Base-by-base conservation (phyloP, 495 filamentous ascomycete species). In the Trichocladium uniseriatum region DNA sequence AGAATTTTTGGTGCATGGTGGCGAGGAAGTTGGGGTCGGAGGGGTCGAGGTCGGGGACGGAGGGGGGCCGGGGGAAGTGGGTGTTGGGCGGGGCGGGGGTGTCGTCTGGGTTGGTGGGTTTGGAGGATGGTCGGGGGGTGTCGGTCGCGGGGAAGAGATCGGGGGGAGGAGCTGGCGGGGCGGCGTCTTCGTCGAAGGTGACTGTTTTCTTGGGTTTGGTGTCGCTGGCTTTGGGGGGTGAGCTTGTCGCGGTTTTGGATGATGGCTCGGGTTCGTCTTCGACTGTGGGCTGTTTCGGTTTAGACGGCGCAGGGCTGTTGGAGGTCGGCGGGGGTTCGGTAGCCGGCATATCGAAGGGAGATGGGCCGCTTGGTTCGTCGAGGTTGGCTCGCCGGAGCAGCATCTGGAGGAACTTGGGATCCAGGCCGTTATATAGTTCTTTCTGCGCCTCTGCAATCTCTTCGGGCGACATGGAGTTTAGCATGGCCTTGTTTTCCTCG, bases 1-100 rank as follows among this genome's bases (percentile, higher is more conserved):
- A 98, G 76, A 92, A 98, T 65, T 91, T 94, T 1, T 77, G 64
- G 73, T 95, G 89, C 9, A 98, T 79, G 49, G 84, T 80, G 19
- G 74, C 64, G 42, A 95, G 82, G 72, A 98, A 97, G 55, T 84
- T 76, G 0, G 87, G 81, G 42, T 85, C 84, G 18, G 74, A 71
- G 0, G 89, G 92, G 65, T 98, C 89, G 45, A 95, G 84, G 31
- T 84, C 80, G 21, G 84, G 84, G 43, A 66, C 56, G 16, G 56
- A 37, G 6, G 63, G 60, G 13, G 62, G 58, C 0, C 53, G 58
- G 0, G 72, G 72, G 60, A 70, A 74, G 51, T 70, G 59, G 1
- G 44, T 34, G 66, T 62, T 46, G 56, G 8, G 62, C 37, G 49
- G 49, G 29, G 43, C 31, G 11, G 35, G 48, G 77, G 46, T 54